phyloP scores from a whole-genome alignment of 1,139 yeast species.

The Nakaseomyces uthaithaninus region DNA sequence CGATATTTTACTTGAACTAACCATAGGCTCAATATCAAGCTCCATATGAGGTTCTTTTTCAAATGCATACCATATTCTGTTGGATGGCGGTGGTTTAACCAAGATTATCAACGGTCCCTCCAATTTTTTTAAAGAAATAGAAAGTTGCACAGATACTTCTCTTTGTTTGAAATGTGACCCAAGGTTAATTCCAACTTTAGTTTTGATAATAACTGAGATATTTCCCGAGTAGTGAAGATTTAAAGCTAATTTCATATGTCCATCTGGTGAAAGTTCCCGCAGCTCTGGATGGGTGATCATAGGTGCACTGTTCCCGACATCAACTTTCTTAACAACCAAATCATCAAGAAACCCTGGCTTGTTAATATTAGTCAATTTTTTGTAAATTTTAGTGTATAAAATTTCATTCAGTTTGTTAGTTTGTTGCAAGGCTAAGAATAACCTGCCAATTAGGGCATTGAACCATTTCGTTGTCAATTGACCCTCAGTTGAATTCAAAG shows the following conservation, averaged over 20 bases:
- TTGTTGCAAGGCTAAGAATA: slow-evolving; percentile 66
- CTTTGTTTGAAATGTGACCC: slow-evolving; percentile 70
- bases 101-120: slow-evolving; percentile 66
- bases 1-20: slow-evolving; percentile 72
- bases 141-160: slow-evolving; percentile 67
- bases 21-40: slow-evolving; percentile 75
- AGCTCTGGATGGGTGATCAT: slow-evolving; percentile 66
- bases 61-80: slow-evolving; percentile 84
- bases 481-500: slow-evolving; percentile 72
- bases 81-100: slow-evolving; percentile 84
- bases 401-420: slow-evolving; percentile 57
- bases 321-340: slow-evolving; percentile 62
- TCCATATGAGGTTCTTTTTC: slow-evolving; percentile 69
- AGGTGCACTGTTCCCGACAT: slow-evolving; percentile 77
- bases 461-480: slow-evolving; percentile 84
- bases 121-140: slow-evolving; percentile 58
- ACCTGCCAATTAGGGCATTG: slow-evolving; percentile 75
- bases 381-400: slow-evolving; percentile 52
- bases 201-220: slow-evolving; percentile 65
- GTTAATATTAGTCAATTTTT: slow-evolving; percentile 69
- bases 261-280: slow-evolving; percentile 70
- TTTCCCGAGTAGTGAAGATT: slow-evolving; percentile 66
- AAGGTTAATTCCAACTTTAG: slow-evolving; percentile 65
- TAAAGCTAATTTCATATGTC: slow-evolving; percentile 56
- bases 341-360: slow-evolving; percentile 84